These are phyloP conservation scores for Schizothecium vesticola DNA, from an alignment of 495 filamentous ascomycete species.

Conservation along the genomic window DNA sequence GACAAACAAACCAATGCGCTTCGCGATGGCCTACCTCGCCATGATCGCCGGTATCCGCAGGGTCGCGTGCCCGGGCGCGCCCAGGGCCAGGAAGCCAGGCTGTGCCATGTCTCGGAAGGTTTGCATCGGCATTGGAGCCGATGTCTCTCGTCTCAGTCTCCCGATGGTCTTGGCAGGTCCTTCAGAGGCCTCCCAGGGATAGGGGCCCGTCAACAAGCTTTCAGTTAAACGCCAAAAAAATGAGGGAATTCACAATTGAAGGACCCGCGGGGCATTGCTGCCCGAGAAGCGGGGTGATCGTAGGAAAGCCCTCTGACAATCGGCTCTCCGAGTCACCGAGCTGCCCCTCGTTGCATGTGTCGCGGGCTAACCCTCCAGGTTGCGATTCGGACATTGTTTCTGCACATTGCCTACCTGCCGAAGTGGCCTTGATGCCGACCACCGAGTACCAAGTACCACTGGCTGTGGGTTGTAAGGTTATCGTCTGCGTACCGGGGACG, in stretches of 20 bases:
- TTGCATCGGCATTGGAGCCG: neutral
- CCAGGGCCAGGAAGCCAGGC: neutral
- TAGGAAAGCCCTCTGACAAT: too few species aligned
- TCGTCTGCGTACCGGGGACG: too few species aligned
- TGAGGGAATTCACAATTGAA: neutral
- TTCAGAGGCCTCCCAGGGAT: neutral
- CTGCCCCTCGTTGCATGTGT: neutral
- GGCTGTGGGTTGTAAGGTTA: too few species aligned
- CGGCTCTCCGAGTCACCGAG: too few species aligned
- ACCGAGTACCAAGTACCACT: neutral
- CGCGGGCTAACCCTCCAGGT: neutral
- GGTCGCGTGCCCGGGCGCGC: neutral
- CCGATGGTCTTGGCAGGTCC: neutral
- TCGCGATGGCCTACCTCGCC: neutral
- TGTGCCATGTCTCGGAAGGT: neutral
- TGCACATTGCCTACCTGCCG: neutral
- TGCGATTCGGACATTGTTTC: neutral
- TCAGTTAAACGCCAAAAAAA: neutral
- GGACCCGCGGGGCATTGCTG: neutral
- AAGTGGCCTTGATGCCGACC: neutral
- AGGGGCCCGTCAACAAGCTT: too few species aligned
- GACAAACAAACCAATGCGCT: neutral
- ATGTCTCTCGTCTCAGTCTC: neutral
- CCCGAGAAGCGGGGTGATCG: too few species aligned
- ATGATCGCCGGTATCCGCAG: neutral